These are phyloP conservation scores for Fusarium sp. DNA, from an alignment of 2,329 filamentous ascomycete genomes.

Conservation along the genomic window DNA sequence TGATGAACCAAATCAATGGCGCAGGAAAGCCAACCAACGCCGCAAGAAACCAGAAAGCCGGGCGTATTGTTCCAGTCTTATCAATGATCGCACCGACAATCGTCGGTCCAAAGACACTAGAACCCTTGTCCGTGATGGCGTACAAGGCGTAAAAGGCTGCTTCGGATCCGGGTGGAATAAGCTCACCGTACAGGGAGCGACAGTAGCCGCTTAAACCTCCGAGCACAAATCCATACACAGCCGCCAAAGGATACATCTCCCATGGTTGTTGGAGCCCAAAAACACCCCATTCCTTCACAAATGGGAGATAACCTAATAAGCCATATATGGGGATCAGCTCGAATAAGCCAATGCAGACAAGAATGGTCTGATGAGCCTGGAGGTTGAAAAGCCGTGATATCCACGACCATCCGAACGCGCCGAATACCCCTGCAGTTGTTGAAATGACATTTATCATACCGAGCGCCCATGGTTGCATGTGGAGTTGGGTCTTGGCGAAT, in stretches of 20 bases:
- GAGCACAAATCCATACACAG: slow-evolving; percentile 92
- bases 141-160: slow-evolving; percentile 97
- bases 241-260: slow-evolving; percentile 96
- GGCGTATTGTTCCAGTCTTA: slow-evolving; percentile 82
- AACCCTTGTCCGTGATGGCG: slow-evolving; percentile 97
- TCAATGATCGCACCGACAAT: slow-evolving; percentile 96
- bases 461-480: slow-evolving; percentile 89
- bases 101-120: slow-evolving; percentile 91
- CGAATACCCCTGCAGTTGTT: slow-evolving; percentile 85
- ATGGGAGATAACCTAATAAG: slow-evolving; percentile 87
- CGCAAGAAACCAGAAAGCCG: slow-evolving; percentile 93
- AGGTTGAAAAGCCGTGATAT: slow-evolving; percentile 80
- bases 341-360: slow-evolving; percentile 91
- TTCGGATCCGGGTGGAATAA: slow-evolving; percentile 94
- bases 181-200: slow-evolving; percentile 89
- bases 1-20: slow-evolving; percentile 86
- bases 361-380: slow-evolving; percentile 87
- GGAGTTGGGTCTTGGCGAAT: slow-evolving; percentile 93
- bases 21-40: slow-evolving; percentile 87
- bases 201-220: slow-evolving; percentile 96
- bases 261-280: slow-evolving; percentile 92
- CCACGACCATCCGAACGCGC: slow-evolving; percentile 90
- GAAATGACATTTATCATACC: slow-evolving; percentile 95
- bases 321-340: slow-evolving; percentile 95
- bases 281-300: slow-evolving; percentile 80